A percentile compares a stretch with the other conserved stretches of the same genome.
These are phyloP conservation scores for Starmerella bombi DNA, from an alignment of 805 yeast species.

Conservation along the genomic window DNA sequence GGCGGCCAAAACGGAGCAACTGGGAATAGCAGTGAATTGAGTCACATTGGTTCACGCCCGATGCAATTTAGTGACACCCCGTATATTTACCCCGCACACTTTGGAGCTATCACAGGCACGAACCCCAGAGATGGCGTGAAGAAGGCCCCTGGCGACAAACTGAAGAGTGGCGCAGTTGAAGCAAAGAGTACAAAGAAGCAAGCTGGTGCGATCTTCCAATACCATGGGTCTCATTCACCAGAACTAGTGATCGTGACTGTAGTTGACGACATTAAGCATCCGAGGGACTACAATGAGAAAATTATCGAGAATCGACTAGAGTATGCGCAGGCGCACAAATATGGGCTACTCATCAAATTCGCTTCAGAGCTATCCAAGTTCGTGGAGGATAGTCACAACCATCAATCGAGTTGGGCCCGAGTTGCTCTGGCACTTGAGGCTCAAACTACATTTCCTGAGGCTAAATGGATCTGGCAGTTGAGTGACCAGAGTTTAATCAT, in stretches of 20 bases:
- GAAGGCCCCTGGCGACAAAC: slow-evolving; percentile 27
- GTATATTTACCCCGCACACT: slow-evolving; percentile 21
- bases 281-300: slow-evolving; percentile 45
- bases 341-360: slow-evolving; percentile 78
- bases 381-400: slow-evolving; percentile 18
- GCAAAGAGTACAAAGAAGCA: neutral
- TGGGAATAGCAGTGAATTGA: neutral
- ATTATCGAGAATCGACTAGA: slow-evolving; percentile 79
- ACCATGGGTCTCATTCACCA: slow-evolving; percentile 21
- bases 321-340: slow-evolving; percentile 68
- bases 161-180: slow-evolving; percentile 7
- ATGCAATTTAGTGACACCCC: slow-evolving; percentile 12
- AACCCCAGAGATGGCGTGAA: slow-evolving; percentile 21
- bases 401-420: slow-evolving; percentile 45
- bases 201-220: slow-evolving; percentile 14
- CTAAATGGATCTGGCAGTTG: slow-evolving; percentile 83
- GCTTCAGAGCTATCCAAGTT: slow-evolving; percentile 50
- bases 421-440: slow-evolving; percentile 64
- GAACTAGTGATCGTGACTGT: slow-evolving; percentile 61
- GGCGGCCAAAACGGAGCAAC: slow-evolving; percentile 12
- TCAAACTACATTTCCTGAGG: slow-evolving; percentile 81
- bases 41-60: slow-evolving; percentile 9
- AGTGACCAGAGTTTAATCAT: slow-evolving; percentile 62
- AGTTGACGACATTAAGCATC: slow-evolving; percentile 61
- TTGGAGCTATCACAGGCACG: slow-evolving; percentile 11